Base-by-base conservation (phyloP, 352 stramenopile species). In the Pythium rishiriense region DNA sequence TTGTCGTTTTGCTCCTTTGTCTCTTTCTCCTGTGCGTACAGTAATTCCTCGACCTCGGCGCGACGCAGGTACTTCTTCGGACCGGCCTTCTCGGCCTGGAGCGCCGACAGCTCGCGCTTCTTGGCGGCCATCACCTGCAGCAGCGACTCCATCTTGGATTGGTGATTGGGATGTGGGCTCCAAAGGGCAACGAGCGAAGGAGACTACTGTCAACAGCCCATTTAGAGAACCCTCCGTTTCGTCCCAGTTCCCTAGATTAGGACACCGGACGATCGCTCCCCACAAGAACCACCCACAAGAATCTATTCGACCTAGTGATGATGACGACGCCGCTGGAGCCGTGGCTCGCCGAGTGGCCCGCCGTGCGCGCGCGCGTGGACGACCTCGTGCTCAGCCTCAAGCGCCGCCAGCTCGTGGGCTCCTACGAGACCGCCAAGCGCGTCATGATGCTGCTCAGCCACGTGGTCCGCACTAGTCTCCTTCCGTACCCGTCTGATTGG, bases 11-110 rank as follows among this genome's bases (percentile, higher is more conserved):
- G 39, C 19, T 24, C 39, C 39, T 46, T 5, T 28, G n/a, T 57
- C 35, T 50, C 19, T 15, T 67, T 26, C 28, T 69, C 37, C 26
- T 58, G 48, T n/a, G 60, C 43, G 56, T 54, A 54, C 35, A 90
- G 58, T 22, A 93, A 58, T 24, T 75, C 72, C 69, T 96, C 87
- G 21, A 93, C 81, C 37, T 96, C 87, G 0, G 67, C 72, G 14
- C 84, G 83, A 25, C 87, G 82, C 56, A 94, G 39, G 65, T 94
- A 96, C 68, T 96, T 96, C 68, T 96, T 96, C 53, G 90, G 75
- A 21, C 19, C 48, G n/a, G 50, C 75, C 61, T 88, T 88, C 62
- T 87, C 68, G 10, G 65, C 70, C 45, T 81, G 66, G 43, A 91
- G 63, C 24, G 59, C 64, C 52, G 79, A 82, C n/a, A 87, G 52